These are phyloP conservation scores for Skeletonema menzelii DNA, from an alignment of 108 stramenopile species.

Conservation along the genomic window DNA sequence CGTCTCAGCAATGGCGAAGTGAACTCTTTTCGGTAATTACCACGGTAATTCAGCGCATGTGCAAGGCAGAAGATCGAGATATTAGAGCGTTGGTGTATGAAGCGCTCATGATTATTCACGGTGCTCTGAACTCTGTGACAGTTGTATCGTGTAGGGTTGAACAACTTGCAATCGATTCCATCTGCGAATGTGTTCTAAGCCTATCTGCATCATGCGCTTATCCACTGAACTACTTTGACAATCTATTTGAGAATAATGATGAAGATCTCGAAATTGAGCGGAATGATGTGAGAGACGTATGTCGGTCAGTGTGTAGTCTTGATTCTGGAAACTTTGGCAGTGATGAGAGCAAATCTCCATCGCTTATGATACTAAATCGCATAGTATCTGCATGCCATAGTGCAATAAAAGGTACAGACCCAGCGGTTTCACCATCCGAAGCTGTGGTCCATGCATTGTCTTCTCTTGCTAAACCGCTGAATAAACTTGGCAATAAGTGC, in stretches of 20 bases:
- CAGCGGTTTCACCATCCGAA: slow-evolving; percentile 48
- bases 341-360: slow-evolving; percentile 20
- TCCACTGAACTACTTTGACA: slow-evolving; percentile 67
- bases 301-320: slow-evolving; percentile 55
- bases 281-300: slow-evolving; percentile 80
- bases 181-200: slow-evolving; percentile 53
- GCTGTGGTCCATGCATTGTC: slow-evolving; percentile 72
- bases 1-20: slow-evolving; percentile 19
- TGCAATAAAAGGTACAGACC: slow-evolving; percentile 21
- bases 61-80: slow-evolving; percentile 41
- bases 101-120: slow-evolving; percentile 64
- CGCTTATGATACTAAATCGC: slow-evolving; percentile 33
- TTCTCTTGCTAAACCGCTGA: slow-evolving; percentile 73
- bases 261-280: slow-evolving; percentile 86
- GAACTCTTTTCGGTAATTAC: slow-evolving; percentile 45
- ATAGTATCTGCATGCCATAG: slow-evolving; percentile 31
- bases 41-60: slow-evolving; percentile 50
- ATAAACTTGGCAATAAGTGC: slow-evolving; percentile 35
- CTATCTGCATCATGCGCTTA: slow-evolving; percentile 68
- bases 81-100: slow-evolving; percentile 71
- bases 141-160: slow-evolving; percentile 16
- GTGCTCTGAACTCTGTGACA: slow-evolving; percentile 33
- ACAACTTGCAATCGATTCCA: slow-evolving; percentile 30
- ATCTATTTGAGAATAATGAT: slow-evolving; percentile 56
- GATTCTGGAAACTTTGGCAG: slow-evolving; percentile 18